Evolutionary conservation across 192 early-diverging fungal species (phyloP).

Genomic region (Coemansia asiatica): DNA sequence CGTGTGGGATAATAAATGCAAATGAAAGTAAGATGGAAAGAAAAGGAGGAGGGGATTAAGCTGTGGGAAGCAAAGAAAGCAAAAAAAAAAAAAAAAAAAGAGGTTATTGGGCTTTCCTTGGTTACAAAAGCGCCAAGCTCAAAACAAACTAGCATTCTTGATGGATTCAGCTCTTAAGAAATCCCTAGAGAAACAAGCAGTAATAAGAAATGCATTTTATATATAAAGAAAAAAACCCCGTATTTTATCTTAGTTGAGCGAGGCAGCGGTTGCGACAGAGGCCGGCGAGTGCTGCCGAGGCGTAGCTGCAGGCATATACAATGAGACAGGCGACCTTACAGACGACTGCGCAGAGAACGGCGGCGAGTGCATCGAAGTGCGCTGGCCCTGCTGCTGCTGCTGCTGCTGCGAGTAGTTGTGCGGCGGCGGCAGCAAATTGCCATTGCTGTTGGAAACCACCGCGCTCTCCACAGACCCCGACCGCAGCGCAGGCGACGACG

Average conservation of each 20-base stretch:
- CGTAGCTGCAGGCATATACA: slow-evolving; percentile 1
- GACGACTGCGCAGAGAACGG: slow-evolving; percentile 11
- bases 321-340: slow-evolving; percentile 15
- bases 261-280: slow-evolving; percentile 15
- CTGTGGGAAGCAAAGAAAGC: neutral
- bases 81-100: neutral
- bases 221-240: neutral
- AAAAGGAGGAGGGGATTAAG: neutral
- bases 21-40: too few species aligned
- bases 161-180: too few species aligned
- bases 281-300: slow-evolving; percentile 26
- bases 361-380: slow-evolving; percentile 2
- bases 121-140: too few species aligned
- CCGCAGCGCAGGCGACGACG: neutral
- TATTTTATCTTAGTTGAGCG: neutral
- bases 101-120: too few species aligned
- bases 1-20: too few species aligned
- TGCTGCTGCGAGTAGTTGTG: too few species aligned
- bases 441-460: neutral
- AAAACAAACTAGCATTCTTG: too few species aligned
- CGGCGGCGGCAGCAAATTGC: too few species aligned
- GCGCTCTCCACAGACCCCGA: neutral
- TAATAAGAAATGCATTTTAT: neutral
- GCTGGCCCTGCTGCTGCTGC: neutral
- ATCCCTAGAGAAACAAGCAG: too few species aligned